Evolutionary conservation across 2,329 filamentous ascomycete species (phyloP).

Genomic region (Aspergillus melleus): DNA sequence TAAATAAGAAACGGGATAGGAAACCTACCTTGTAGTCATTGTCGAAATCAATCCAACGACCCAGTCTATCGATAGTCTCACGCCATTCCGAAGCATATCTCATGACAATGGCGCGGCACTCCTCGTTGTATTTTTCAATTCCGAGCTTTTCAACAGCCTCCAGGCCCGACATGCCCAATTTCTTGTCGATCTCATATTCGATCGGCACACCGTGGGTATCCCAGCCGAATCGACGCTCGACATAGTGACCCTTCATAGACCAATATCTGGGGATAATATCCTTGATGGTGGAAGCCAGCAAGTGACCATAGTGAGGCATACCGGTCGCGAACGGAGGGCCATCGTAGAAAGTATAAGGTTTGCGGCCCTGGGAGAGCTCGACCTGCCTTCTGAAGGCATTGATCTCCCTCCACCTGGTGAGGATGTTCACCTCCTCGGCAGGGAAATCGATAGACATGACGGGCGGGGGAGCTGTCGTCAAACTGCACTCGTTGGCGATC

Average conservation of each 20-base stretch:
- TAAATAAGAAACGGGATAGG: neutral
- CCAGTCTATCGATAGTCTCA: constrained; percentile 80
- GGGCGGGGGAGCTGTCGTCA: constrained; percentile 25
- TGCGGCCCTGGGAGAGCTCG: constrained; percentile 77
- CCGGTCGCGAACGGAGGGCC: constrained; percentile 77
- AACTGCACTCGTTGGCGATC: constrained; percentile 16
- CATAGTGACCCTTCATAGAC: constrained; percentile 94
- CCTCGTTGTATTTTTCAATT: constrained; percentile 84
- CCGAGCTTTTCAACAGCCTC: constrained; percentile 85
- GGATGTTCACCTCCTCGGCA: constrained; percentile 81
- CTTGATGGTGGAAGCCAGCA: constrained; percentile 92
- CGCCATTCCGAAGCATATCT: constrained; percentile 85
- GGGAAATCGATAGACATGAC: constrained; percentile 88
- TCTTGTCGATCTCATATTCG: constrained; percentile 97
- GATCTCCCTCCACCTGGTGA: constrained; percentile 87
- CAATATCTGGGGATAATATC: constrained; percentile 96
- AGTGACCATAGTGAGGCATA: constrained; percentile 69
- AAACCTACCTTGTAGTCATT: constrained; percentile 81
- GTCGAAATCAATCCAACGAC: constrained; percentile 97
- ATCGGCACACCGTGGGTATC: constrained; percentile 93
- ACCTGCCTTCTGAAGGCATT: constrained; percentile 87
- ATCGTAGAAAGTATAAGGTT: constrained; percentile 94
- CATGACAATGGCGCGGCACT: constrained; percentile 93
- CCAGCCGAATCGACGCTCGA: constrained; percentile 92
- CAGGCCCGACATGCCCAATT: constrained; percentile 82